phyloP scores from a whole-genome alignment of 2,329 filamentous ascomycete species.

The Fusarium duplospermum region DNA sequence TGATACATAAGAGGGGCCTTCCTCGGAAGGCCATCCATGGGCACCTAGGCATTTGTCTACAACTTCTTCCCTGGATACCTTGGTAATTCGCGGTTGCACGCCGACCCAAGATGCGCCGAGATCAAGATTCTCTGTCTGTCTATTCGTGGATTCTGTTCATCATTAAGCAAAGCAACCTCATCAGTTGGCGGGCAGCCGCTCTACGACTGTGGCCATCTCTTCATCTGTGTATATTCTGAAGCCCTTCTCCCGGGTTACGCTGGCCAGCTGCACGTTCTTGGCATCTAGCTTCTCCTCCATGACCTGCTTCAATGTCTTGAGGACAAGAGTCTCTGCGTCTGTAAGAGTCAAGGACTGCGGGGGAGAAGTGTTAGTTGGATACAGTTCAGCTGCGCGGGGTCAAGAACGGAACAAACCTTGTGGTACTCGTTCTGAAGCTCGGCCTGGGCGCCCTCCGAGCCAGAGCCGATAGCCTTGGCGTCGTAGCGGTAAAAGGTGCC shows the following conservation, averaged over 20 bases:
- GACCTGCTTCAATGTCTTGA: conserved; percentile 99
- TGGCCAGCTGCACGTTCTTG: conserved; percentile 98
- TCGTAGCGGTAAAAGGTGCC: conserved; percentile 99
- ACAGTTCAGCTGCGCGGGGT: not conserved
- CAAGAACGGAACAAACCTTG: conserved; percentile 66
- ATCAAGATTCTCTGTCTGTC: conserved; percentile 36
- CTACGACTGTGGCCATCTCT: conserved; percentile 94
- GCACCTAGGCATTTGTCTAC: conserved; percentile 16
- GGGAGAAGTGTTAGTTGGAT: conserved; percentile 4
- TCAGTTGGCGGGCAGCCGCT: conserved; percentile 78
- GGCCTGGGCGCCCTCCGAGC: conserved; percentile 96
- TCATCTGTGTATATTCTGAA: conserved; percentile 99
- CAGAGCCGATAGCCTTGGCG: conserved; percentile 97
- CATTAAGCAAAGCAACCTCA: conserved; percentile 22
- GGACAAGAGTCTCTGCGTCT: conserved; percentile 92
- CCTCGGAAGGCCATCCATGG: not conserved
- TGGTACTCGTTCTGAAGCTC: conserved; percentile 99
- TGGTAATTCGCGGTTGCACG: conserved; percentile 6
- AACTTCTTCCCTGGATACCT: conserved; percentile 26
- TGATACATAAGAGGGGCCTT: conserved; percentile 44
- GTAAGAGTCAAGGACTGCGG: conserved; percentile 83
- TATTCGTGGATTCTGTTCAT: conserved; percentile 38
- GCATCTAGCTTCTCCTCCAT: conserved; percentile 99
- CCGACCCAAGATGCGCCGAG: conserved; percentile 20
- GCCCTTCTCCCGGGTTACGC: conserved; percentile 96